Evolutionary conservation across 495 filamentous ascomycete species (phyloP), one percentile per base, ranked within the genome.

Genomic region (Penicillium arizonense): DNA sequence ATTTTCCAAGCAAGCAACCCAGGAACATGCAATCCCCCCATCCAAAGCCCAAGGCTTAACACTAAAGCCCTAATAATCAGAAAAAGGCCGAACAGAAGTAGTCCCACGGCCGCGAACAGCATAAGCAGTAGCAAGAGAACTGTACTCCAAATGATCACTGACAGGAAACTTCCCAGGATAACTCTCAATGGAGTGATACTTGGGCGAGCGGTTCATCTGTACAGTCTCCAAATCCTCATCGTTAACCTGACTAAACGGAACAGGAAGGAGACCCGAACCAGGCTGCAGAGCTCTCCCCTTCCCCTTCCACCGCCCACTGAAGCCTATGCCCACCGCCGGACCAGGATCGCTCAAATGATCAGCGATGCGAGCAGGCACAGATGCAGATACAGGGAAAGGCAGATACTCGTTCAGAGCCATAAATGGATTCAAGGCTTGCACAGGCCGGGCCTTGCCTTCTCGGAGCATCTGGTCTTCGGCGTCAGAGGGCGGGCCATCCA

Each of bases 141-240:
- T 63, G 49, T 44, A 58, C 14, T 68, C 62, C 58, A 63, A 12
- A 1, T 59, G 55, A 47, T 71, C 69, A 36, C 71, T 72, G 4
- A 71, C 58, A 26, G 71, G 69, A 41, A 72, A 74, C 44, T 58
- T 50, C 3, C 69, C 69, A 1, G 69, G 71, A 48, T 63, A 74
- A 41, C 67, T 74, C 49, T 69, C 69, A 1, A 59, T 62, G 23
- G 67, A 74, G 8, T 52, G 55, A 18, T 43, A 57, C 33, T 64
- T 64, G 10, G 44, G 12, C n/a, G 14, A 18, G 5, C 50, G 53
- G 2, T 35, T 37, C 44, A 61, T 32, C 24, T 42, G 49, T 34
- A 52, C 13, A 5, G 16, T 53, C 28, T 52, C 32, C 9, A 33
- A 53, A 18, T 50, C 34, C n/a, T 35, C n/a, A 23, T 56, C 38